A percentile compares a stretch with the other conserved stretches of the same genome.
These are phyloP conservation scores for Carpinus viminea DNA, from an alignment of 306 rosid species.

Conservation along the genomic window DNA sequence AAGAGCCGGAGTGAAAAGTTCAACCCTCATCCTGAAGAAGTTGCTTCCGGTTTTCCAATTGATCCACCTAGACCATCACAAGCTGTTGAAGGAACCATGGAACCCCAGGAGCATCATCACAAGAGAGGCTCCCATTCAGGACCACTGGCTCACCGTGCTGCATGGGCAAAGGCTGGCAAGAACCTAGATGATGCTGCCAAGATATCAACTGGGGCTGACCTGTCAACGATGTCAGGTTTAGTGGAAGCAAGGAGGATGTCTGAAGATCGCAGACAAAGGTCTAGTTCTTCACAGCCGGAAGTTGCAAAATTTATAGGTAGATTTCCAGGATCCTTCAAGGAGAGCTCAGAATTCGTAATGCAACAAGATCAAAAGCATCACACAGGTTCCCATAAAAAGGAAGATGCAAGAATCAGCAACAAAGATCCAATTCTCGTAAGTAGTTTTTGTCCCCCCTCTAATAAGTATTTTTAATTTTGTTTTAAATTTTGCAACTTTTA, in stretches of 20 bases:
- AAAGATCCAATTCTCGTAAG: constrained; percentile 86
- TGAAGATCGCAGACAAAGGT: constrained; percentile 82
- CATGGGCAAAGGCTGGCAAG: constrained; percentile 85
- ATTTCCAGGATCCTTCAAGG: constrained; percentile 95
- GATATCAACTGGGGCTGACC: constrained; percentile 70
- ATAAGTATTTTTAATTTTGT: not conserved
- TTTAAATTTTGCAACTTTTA: not conserved
- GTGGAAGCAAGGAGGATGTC: constrained; percentile 89
- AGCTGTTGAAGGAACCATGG: constrained; percentile 51
- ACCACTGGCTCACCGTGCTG: constrained; percentile 83
- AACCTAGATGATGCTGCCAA: constrained; percentile 79
- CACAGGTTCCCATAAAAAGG: constrained; percentile 57
- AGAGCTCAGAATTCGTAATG: constrained; percentile 56
- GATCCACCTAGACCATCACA: constrained; percentile 99
- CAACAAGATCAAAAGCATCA: constrained; percentile 70
- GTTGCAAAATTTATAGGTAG: constrained; percentile 72
- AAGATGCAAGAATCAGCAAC: constrained; percentile 59
- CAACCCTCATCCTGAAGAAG: constrained; percentile 94
- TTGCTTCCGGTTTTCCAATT: constrained; percentile 96
- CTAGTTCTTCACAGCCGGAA: constrained; percentile 72
- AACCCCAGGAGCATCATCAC: constrained; percentile 59
- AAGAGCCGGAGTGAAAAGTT: constrained; percentile 98
- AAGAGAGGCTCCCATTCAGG: constrained; percentile 99
- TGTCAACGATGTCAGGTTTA: constrained; percentile 67
- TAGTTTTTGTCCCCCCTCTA: constrained; percentile 19